Evolutionary conservation across 2,329 filamentous ascomycete species (phyloP), one percentile per base, ranked within the genome.

Genomic region (Xenosphaeropsis pyriputrescens): DNA sequence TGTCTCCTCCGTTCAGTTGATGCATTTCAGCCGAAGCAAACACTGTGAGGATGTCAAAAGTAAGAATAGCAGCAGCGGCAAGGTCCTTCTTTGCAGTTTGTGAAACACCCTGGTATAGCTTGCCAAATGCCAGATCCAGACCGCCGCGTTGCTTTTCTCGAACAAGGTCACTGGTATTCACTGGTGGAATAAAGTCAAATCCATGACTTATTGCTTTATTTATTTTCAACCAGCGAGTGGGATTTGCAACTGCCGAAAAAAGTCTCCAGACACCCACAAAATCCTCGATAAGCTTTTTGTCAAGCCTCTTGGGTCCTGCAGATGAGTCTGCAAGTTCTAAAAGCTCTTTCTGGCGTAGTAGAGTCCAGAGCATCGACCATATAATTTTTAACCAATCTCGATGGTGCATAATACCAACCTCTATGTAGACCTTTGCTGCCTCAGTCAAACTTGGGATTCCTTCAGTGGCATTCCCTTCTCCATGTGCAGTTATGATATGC

Each of bases 201-300:
- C 22, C 22, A 26, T 26, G 22, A 26, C 8, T 26, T 26, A 3
- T 3, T 26, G 22, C 22, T 26, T 26, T 11, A 9, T 32, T 13
- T 13, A 32, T 32, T 32, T 11, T 32, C 14, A 30, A 14, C 33
- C 18, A 35, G 8, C n/a, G 33, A 19, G 33, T 18, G 9, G 31
- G 15, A 35, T 16, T 19, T 18, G 33, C 15, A 16, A 18, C 18
- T 17, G 15, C 18, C 6, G n/a, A 36, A 52, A 14, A 49, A 45
- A 34, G 52, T 42, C 51, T 51, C 54, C 54, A 57, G 26, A 49
- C 41, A 22, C 45, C 51, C 5, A 56, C 39, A 17, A 56, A 40
- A 42, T 57, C 53, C 12, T 29, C 15, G n/a, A 16, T 18, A 14
- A 18, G 15, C 6, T 35, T 6, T 19, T 4, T 13, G 18, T 35